A percentile compares a stretch with the other conserved stretches of the same genome.
phyloP scores from a whole-genome alignment of 2,329 filamentous ascomycete species.

The Talaromyces marneffei region DNA sequence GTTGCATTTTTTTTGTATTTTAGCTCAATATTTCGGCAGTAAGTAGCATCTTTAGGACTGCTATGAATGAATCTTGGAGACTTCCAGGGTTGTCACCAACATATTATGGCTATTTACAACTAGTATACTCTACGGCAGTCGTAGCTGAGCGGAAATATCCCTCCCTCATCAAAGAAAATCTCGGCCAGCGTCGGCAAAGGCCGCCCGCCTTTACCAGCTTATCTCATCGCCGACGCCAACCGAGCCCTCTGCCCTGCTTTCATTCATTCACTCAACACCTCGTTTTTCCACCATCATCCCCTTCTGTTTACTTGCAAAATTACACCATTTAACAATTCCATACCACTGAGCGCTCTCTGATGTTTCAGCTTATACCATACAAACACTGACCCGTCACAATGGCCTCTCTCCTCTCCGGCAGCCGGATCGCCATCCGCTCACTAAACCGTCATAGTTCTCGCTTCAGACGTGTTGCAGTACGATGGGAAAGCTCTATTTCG shows the following conservation, averaged over 20 bases:
- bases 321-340: too few species aligned
- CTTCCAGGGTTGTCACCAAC: too few species aligned
- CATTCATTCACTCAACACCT: neutral
- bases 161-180: neutral
- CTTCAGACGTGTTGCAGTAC: conserved; percentile 20
- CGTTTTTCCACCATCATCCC: neutral
- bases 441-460: conserved; percentile 3
- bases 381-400: conserved; percentile 13
- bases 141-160: neutral
- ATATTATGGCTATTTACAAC: too few species aligned
- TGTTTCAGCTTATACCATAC: neutral
- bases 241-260: conserved; percentile 17
- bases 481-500: conserved; percentile 51
- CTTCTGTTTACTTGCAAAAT: neutral
- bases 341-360: neutral
- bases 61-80: neutral
- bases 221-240: conserved; percentile 20
- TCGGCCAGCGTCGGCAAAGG: neutral
- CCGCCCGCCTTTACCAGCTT: conserved; percentile 5
- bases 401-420: conserved; percentile 17
- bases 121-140: too few species aligned
- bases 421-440: conserved; percentile 14
- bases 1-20: neutral
- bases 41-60: neutral
- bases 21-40: neutral